Base-by-base conservation (phyloP, 768 basidiomycete genomes). In the Infundibulicybe gibba region DNA sequence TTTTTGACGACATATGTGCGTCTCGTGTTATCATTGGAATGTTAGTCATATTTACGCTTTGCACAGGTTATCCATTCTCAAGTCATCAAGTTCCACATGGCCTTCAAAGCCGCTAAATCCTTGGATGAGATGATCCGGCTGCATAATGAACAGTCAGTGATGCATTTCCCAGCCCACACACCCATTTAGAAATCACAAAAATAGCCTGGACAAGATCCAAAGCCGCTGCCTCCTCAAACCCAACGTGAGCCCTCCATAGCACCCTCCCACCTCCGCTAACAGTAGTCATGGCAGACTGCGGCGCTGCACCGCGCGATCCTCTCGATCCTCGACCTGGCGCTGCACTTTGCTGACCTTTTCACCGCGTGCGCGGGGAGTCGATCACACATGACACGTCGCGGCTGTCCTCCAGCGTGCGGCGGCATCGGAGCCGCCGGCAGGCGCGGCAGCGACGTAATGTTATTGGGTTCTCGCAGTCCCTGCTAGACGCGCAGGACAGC, bases 1-100 rank as follows among this genome's bases (percentile, higher is more conserved):
- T 90, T 89, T 55, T 59, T 92, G 43, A 82, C 80, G 30, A 90
- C 83, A 41, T 75, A 90, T 62, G 90, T 88, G 43, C 25, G 80
- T 54, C 8, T 14, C n/a, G 9, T 1, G 6, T 2, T 25, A 25
- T 13, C 11, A 16, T 6, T 4, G 15, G 13, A 13, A 14, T 12
- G 6, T 15, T 14, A 39, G 33, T 32, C 6, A 37, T 32, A 8
- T 48, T 43, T 14, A 45, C 40, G 13, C 42, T 12, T 31, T 11
- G 16, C 44, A 25, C 51, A 89, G 88, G 87, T 90, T 42, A 71
- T 91, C 39, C 81, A 89, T 52, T 66, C 75, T 3, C 79, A 85
- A 64, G 67, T 85, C 2, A 56, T 70, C 37, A 67, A 69, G 44
- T 89, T 91, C 52, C 84, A 84, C 48, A 64, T 77, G 6, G 69